phyloP scores from a whole-genome alignment of 345 rosid species.

The Populus nigra region DNA sequence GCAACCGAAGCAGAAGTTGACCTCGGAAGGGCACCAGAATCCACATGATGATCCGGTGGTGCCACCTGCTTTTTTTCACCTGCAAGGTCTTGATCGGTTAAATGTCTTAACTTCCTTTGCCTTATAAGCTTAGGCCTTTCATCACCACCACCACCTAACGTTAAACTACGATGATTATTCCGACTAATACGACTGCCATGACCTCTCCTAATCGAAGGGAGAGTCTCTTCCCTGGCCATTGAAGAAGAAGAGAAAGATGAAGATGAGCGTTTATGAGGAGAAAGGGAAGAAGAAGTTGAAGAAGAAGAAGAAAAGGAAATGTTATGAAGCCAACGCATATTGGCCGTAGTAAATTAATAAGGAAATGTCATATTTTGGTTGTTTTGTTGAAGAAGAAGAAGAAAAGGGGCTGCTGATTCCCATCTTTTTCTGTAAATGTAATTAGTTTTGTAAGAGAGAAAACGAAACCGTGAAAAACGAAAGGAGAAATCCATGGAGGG shows the following conservation, averaged over 20 bases:
- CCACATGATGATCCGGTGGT: neutral
- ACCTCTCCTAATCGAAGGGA: neutral
- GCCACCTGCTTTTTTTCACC: neutral
- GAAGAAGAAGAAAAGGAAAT: constrained; percentile 49
- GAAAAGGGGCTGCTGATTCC: neutral
- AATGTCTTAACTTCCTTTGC: constrained; percentile 56
- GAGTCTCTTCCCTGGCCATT: neutral
- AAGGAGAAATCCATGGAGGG: neutral
- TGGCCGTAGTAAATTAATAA: constrained; percentile 16
- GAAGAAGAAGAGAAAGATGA: constrained; percentile 26
- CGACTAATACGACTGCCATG: neutral
- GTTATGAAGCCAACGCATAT: constrained; percentile 79
- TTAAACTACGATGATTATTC: neutral
- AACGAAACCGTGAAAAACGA: neutral
- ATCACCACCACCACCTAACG: neutral
- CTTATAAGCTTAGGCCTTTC: constrained; percentile 43
- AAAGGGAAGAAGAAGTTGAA: constrained; percentile 36
- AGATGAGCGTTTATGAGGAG: constrained; percentile 22
- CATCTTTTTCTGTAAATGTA: too few relatives aligned
- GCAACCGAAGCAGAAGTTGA: constrained; percentile 33
- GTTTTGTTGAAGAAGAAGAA: neutral
- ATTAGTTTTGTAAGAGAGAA: neutral
- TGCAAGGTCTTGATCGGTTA: constrained; percentile 45
- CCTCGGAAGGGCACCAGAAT: constrained; percentile 19
- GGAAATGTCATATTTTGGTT: neutral